Evolutionary conservation across 2,329 filamentous ascomycete genomes (phyloP), one percentile per base, ranked within the genome.

Genomic region (Fusarium oxysporum): DNA sequence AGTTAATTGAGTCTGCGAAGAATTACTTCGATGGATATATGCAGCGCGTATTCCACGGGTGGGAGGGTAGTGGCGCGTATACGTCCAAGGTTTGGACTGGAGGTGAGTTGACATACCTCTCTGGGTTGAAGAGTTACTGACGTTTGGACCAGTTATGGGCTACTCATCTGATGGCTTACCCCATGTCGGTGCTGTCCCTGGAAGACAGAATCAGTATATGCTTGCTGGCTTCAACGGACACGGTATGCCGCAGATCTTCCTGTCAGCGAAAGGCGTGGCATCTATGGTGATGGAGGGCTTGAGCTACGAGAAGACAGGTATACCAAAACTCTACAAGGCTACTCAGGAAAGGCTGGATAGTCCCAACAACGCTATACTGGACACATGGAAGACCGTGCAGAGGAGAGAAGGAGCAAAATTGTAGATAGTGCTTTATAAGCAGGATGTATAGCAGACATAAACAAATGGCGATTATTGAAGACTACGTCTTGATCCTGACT

Each of bases 11-110:
- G 1, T 40, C 41, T 28, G 60, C 60, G 0, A 62, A 41, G n/a
- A 13, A 19, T 1, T 58, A 88, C 69, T 89, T 86, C 68, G 80
- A 84, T 33, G 80, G 80, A 0, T 86, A 86, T 59, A 88, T 88
- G 83, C 83, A 85, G 64, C 76, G 81, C 5, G 81, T 81, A 44
- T 87, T 87, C 61, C 77, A 70, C 3, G 86, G 86, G 2, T 89
- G 86, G 87, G 84, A 87, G 47, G 71, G 82, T 4, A 84, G 78
- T 25, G 79, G 78, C 9, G 84, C 83, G 8, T 55, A 77, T 53
- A 71, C 78, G 3, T 76, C 78, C 30, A 73, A 75, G 2, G 69
- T 83, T 4, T 84, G 82, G 71, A 74, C 72, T 16, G 65, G 72
- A n/a, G 60, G 72, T 74, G 43, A 63, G 82, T 48, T 45, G 11